Base-by-base conservation (phyloP, 306 rosid genomes). In the Styphnolobium japonicum region DNA sequence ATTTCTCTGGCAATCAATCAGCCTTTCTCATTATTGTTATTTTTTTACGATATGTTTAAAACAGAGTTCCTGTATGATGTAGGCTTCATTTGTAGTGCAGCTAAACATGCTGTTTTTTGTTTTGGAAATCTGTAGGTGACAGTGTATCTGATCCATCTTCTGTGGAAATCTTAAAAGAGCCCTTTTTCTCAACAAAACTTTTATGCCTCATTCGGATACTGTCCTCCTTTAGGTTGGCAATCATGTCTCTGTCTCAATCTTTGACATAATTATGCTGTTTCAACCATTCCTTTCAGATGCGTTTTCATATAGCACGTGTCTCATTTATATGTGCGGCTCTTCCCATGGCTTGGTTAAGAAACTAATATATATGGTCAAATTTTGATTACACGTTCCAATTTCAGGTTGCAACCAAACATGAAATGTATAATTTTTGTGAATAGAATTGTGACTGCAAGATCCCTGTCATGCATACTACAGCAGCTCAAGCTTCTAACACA, bases 371-470 rank as follows among this genome's bases (percentile, higher is more conserved):
- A 52, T 23, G 36, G 21, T 46, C 63, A 82, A 64, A 39, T 71
- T 61, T 76, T 78, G 48, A 61, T 56, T 67, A 37, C 71, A 16
- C 53, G 64, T 49, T 60, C 58, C 48, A 23, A 58, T 88, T 86
- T 70, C 96, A 95, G 98, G 92, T 36, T 76, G 74, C 92, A 69
- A 66, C 86, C 84, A 76, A 76, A 85, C 80, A 91, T 83, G 93
- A 95, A 95, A 83, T 92, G 98, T 76, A 92, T 92, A 85, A 69
- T 95, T 57, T 95, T 95, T 87, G 98, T 95, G 11, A 95, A 95
- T 86, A 87, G 98, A 83, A 88, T 90, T 77, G 90, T 91, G 82
- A 91, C 88, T 45, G 98, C 97, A 9, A 89, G 97, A 80, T 91
- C 93, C 77, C 82, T 95, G 85, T 87, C 98, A 4, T 82, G 45